phyloP scores from a whole-genome alignment of 1,284 basidiomycete species.

The Filobasidium uniguttulatum region DNA sequence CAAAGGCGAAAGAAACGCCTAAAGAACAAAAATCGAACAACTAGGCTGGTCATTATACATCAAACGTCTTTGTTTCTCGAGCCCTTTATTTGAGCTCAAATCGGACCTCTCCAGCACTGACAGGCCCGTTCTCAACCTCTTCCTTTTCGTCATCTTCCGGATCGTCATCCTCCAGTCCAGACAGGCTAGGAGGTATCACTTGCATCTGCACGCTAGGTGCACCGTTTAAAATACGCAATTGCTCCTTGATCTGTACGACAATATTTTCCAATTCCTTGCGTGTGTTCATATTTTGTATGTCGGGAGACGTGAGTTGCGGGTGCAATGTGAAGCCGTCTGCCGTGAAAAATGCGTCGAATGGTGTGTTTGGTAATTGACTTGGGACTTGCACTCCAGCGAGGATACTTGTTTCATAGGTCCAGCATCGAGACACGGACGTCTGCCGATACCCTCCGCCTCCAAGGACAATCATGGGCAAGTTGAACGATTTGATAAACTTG shows the following conservation, averaged over 20 bases:
- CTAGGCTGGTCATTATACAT: no score
- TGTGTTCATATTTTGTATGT: constrained; percentile 87
- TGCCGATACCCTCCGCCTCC: constrained; percentile 79
- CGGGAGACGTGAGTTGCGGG: constrained; percentile 58
- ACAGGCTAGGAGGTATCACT: constrained; percentile 85
- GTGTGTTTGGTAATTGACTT: constrained; percentile 72
- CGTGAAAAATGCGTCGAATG: constrained; percentile 86
- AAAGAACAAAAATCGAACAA: no score
- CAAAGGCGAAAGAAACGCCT: no score
- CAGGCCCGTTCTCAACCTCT: constrained; percentile 33
- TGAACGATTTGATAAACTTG: constrained; percentile 84
- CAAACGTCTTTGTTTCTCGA: no score
- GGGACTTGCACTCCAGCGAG: constrained; percentile 73
- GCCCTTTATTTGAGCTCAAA: neutral
- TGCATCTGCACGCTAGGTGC: constrained; percentile 94
- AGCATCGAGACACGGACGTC: constrained; percentile 92
- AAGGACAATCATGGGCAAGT: constrained; percentile 74
- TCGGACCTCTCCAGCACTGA: neutral
- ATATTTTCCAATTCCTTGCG: constrained; percentile 71
- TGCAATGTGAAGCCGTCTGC: constrained; percentile 85
- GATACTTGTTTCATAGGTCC: constrained; percentile 95
- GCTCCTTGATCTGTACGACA: constrained; percentile 70
- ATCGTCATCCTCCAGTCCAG: constrained; percentile 63
- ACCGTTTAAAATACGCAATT: constrained; percentile 81
- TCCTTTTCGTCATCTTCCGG: constrained; percentile 54